Base-by-base conservation (phyloP, 75 land plant species). In the Picea sitchensis region DNA sequence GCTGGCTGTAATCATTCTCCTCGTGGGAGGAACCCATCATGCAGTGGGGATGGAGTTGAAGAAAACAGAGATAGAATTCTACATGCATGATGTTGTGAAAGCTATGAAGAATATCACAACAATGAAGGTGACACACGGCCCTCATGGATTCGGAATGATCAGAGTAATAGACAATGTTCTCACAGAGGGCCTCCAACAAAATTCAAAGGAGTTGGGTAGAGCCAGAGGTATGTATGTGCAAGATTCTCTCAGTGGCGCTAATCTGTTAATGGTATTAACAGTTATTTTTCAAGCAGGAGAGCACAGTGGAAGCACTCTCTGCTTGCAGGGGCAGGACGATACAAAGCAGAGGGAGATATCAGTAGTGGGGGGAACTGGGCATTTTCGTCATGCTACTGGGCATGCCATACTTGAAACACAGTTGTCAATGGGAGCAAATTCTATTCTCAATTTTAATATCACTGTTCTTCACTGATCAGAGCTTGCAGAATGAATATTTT, bases 321-420 rank as follows among this genome's bases (percentile, higher is more conserved):
- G 77, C 38, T 36, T 81, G 8, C 83, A 59, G 11, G 85, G 84
- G 31, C 21, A 75, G 21, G 83, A 83, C 47, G 41, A 41, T 20
- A n/a, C n/a, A n/a, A 47, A 76, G 1, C 47, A 68, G 44, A 83
- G 83, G 30, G 85, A 83, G 77, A 75, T 83, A 18, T 56, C 85
- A 17, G 84, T 83, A n/a, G 76, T 83, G 15, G 85, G 85, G 6
- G 85, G 85, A 47, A 80, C 85, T 15, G 85, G 84, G 13, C 17
- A 18, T 32, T 80, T 83, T 59, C 41, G 85, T 23, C 61, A 20
- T 47, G 84, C 79, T 23, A 34, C 68, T 7, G 85, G 85, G 15
- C 76, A 75, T 63, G 85, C 85, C n/a, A 44, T 65, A 14, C 30
- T 79, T 26, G 60, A 82, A 41, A 82, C 76, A 20, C 38, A 30